Evolutionary conservation across 192 early-diverging fungal species (phyloP), one percentile per base, ranked within the genome.

Genomic region (Podila epicladia): DNA sequence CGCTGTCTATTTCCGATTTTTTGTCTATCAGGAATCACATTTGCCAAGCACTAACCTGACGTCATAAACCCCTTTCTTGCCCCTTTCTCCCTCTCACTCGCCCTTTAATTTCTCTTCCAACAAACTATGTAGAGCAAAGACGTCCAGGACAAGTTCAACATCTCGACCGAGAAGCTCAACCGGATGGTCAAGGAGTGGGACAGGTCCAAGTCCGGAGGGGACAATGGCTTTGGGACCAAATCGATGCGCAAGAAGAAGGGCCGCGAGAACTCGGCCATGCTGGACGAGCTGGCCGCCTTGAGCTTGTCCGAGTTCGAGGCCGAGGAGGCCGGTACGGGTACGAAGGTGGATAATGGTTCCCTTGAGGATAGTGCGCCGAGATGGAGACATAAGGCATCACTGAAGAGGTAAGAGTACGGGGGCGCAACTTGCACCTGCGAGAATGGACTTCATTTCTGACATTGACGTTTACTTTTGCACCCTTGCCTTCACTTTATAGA

Each of bases 61-160:
- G 35, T 37, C 35, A 37, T 37, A 37, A 37, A 37, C 35, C 35
- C 35, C 35, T 11, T 37, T 37, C 35, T 37, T 37, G 35, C 7
- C 35, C 7, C 35, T 35, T 5, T 35, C 33, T 35, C 33, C 7
- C 35, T 35, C 33, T 35, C 33, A 5, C 33, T 35, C 35, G 9
- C 35, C 35, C 41, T 45, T 45, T 45, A 45, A 15, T 45, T 17
- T 45, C 15, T 37, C 41, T 15, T 45, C 15, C 4, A 4, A 17
- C 20, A 13, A 9, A 11, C 38, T 28, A 19, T 26, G 58, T 41
- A 90, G 89, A 75, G 82, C 41, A 88, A 85, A 37, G 77, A 86
- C 65, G 85, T 86, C 9, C 84, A 90, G 41, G 82, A 85, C 66
- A 86, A 83, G 64, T 90, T 83, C 58, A 87, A 86, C 33, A 82